Evolutionary conservation across 768 basidiomycete genomes (phyloP), one percentile per base, ranked within the genome.

Genomic region (Sporobolomyces roseus): DNA sequence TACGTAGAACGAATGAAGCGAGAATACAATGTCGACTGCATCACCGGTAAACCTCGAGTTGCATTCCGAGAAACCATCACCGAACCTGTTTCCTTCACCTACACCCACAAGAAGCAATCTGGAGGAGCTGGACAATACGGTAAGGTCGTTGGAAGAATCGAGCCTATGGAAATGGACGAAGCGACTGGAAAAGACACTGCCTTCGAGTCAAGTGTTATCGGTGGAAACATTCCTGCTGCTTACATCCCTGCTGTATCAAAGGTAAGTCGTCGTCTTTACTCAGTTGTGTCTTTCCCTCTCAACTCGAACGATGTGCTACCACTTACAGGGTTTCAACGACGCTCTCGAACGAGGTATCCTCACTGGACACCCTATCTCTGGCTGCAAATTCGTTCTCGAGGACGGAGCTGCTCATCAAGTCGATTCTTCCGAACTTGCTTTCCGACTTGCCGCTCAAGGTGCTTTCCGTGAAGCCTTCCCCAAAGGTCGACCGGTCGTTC

Each of bases 1-100:
- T 98, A 99, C 80, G 93, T 97, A 68, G 96, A 99, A 78, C 91
- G 96, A 46, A 97, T 99, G 93, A 88, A 87, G 74, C 89, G 96
- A 60, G 96, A 99, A 80, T 99, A 99, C 80, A 90, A 89, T 63
- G 90, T 92, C 25, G 87, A 90, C 49, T 96, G 92, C 76, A 83
- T 86, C 21, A 97, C 94, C 10, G 94, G 94, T 66, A 93, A 93
- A 79, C 96, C 96, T 17, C 89, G 89, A 27, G 96, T 99, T 53
- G 93, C 93, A 5, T 99, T 91, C 84, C 86, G 94, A 51, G 96
- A 99, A 81, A 93, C 96, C 2, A 86, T 97, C 77, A 89, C 89
- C 2, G 83, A 88, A 63, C 84, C 85, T 29, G 85, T 88, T 4
- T 84, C 88, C 52, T 99, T 97, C 81, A 82, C 83, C 66, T 94